Evolutionary conservation across 2,329 filamentous ascomycete species (phyloP).

Genomic region (Delphinella strobiligena): DNA sequence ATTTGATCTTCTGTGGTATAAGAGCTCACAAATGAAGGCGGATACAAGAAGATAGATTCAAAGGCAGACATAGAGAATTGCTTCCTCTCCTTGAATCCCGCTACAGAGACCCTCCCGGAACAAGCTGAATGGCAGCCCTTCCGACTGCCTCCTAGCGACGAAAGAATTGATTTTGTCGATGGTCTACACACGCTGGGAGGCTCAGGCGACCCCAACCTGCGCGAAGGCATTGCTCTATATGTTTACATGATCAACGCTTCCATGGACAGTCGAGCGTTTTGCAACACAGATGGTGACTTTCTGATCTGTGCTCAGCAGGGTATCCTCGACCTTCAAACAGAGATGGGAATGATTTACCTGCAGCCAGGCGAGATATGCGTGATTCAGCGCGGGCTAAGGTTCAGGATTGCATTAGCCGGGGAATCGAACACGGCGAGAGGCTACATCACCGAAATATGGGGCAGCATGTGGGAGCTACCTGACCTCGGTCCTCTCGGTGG

Average conservation of each 20-base stretch:
- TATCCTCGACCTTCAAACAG: slow-evolving; percentile 25
- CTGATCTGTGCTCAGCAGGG: slow-evolving; percentile 25
- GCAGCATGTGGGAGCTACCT: slow-evolving; percentile 27
- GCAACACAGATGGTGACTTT: slow-evolving; percentile 31
- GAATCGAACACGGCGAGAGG: slow-evolving; percentile 23
- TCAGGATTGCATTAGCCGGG: slow-evolving; percentile 22
- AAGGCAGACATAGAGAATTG: slow-evolving; percentile 25
- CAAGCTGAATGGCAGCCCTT: slow-evolving; percentile 39
- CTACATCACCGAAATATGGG: slow-evolving; percentile 28
- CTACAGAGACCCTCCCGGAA: slow-evolving; percentile 37
- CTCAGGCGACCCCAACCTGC: slow-evolving; percentile 38
- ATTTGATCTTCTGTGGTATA: slow-evolving; percentile 15
- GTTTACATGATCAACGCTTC: slow-evolving; percentile 36
- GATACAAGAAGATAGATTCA: slow-evolving; percentile 11
- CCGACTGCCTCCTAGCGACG: slow-evolving; percentile 21
- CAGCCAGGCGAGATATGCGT: slow-evolving; percentile 29
- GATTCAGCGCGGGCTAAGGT: slow-evolving; percentile 28
- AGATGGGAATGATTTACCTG: slow-evolving; percentile 26
- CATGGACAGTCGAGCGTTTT: slow-evolving; percentile 36
- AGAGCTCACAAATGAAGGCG: neutral
- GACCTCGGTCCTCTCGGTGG: slow-evolving; percentile 28
- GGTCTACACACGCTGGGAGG: slow-evolving; percentile 39
- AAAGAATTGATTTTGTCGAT: slow-evolving; percentile 34
- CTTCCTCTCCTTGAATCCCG: slow-evolving; percentile 36
- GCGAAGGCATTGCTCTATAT: slow-evolving; percentile 38